Percentiles rank a stretch among this genome's conserved stretches.
phyloP scores from a whole-genome alignment of 495 filamentous ascomycete genomes.

The Penicillium cataractarum region DNA sequence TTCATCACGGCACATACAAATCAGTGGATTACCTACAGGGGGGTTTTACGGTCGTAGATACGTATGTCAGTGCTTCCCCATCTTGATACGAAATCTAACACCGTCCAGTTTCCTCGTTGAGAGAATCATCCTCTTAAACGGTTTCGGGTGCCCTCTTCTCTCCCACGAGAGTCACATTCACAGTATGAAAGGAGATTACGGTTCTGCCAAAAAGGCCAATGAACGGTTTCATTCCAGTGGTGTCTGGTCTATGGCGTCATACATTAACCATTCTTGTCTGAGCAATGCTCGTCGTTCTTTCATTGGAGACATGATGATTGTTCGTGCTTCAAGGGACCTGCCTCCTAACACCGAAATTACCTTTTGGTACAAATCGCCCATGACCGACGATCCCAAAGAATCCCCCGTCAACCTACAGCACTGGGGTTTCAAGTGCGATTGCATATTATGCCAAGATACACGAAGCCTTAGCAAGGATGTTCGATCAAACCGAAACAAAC shows the following conservation, averaged over 20 bases:
- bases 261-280: constrained; percentile 60
- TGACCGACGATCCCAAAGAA: constrained; percentile 26
- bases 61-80: constrained; percentile 33
- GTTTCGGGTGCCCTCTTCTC: constrained; percentile 50
- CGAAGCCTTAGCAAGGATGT: constrained; percentile 3
- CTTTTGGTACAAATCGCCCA: constrained; percentile 36
- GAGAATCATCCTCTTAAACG: constrained; percentile 49
- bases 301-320: constrained; percentile 63
- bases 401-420: constrained; percentile 19
- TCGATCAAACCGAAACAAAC: constrained; percentile 15
- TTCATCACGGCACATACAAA: constrained; percentile 48
- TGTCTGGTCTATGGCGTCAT: constrained; percentile 57
- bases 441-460: constrained; percentile 43
- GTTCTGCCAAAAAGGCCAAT: constrained; percentile 8
- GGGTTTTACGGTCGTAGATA: constrained; percentile 56
- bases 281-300: constrained; percentile 51
- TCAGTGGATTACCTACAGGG: constrained; percentile 35
- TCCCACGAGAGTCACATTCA: constrained; percentile 34
- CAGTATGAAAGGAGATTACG: background rate
- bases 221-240: constrained; percentile 40
- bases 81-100: constrained; percentile 11
- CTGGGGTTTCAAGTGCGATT: constrained; percentile 56
- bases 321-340: constrained; percentile 54
- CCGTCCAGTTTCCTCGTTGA: constrained; percentile 45
- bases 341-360: constrained; percentile 54